Conservation (phyloP, 2,329 filamentous ascomycete species). For the Chaetothyriales sp. region DNA sequence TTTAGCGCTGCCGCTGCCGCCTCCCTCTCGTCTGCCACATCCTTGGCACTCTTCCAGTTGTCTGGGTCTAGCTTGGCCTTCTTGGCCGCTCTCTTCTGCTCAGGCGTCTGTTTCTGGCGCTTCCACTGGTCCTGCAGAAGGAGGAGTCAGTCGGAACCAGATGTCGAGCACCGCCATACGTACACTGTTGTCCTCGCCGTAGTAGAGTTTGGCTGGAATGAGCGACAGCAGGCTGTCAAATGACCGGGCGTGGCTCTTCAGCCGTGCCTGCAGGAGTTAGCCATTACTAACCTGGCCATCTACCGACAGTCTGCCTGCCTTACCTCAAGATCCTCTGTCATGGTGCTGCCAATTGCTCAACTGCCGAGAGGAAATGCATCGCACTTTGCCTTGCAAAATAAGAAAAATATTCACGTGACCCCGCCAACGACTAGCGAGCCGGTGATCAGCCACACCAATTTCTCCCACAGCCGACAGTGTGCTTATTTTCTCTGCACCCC, state of each 20-base stretch:
- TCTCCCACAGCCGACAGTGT: too few species aligned
- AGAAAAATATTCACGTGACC: neutral
- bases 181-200: slow-evolving; percentile 73
- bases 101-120: slow-evolving; percentile 89
- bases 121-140: slow-evolving; percentile 70
- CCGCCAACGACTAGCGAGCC: too few species aligned
- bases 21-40: slow-evolving; percentile 72
- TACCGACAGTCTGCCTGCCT: neutral
- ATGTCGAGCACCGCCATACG: slow-evolving; percentile 26
- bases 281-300: neutral
- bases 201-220: slow-evolving; percentile 83
- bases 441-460: too few species aligned
- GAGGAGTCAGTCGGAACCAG: slow-evolving; percentile 3
- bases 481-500: too few species aligned
- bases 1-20: slow-evolving; percentile 58
- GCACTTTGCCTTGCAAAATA: neutral
- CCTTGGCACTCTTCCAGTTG: slow-evolving; percentile 79
- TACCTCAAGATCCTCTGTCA: slow-evolving; percentile 15
- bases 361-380: neutral
- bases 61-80: slow-evolving; percentile 84
- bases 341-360: neutral
- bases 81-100: slow-evolving; percentile 68
- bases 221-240: slow-evolving; percentile 79
- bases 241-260: slow-evolving; percentile 49
- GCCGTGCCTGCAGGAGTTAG: slow-evolving; percentile 30